Percentiles rank a stretch among this genome's conserved stretches.
These are phyloP conservation scores for Wallacemonas collosoma DNA, from an alignment of 208 protist species.

Conservation along the genomic window DNA sequence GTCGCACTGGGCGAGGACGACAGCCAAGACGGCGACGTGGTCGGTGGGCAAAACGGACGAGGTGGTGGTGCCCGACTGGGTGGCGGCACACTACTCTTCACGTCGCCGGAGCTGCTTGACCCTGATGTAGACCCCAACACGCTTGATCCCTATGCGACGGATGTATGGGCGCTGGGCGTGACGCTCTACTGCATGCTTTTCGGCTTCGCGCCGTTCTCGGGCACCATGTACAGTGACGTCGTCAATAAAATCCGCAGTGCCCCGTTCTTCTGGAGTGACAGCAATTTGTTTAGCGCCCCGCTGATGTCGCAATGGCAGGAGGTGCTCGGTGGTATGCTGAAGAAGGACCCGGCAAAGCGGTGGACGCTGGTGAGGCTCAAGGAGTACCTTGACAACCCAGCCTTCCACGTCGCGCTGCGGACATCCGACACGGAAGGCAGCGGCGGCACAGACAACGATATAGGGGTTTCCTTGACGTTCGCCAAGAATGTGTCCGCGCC, in stretches of 20 bases:
- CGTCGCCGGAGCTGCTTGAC: conserved; percentile 67
- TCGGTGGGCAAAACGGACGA: background rate
- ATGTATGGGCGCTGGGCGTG: conserved; percentile 83
- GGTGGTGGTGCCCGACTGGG: conserved; percentile 26
- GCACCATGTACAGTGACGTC: conserved; percentile 46
- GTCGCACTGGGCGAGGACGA: conserved; percentile 12
- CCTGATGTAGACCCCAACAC: conserved; percentile 1
- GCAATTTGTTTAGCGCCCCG: conserved; percentile 26
- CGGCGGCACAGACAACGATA: background rate
- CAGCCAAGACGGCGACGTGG: background rate
- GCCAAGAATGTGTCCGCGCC: background rate
- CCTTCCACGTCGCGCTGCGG: conserved; percentile 36
- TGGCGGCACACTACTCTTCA: conserved; percentile 72
- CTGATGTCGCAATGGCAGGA: conserved; percentile 46
- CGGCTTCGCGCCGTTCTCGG: conserved; percentile 69
- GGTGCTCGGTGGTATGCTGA: conserved; percentile 70
- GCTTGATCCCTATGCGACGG: conserved; percentile 58
- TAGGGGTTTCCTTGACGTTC: background rate
- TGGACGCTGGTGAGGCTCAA: conserved; percentile 66
- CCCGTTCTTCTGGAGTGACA: conserved; percentile 46
- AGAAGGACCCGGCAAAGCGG: conserved; percentile 62
- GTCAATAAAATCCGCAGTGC: conserved; percentile 37
- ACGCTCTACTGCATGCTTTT: conserved; percentile 85
- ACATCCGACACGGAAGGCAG: conserved; percentile 16
- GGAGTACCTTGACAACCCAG: conserved; percentile 40